Percentiles rank a stretch among this genome's conserved stretches.
These are phyloP conservation scores for Ogataea ramenticola DNA, from an alignment of 805 yeast species.

Conservation along the genomic window DNA sequence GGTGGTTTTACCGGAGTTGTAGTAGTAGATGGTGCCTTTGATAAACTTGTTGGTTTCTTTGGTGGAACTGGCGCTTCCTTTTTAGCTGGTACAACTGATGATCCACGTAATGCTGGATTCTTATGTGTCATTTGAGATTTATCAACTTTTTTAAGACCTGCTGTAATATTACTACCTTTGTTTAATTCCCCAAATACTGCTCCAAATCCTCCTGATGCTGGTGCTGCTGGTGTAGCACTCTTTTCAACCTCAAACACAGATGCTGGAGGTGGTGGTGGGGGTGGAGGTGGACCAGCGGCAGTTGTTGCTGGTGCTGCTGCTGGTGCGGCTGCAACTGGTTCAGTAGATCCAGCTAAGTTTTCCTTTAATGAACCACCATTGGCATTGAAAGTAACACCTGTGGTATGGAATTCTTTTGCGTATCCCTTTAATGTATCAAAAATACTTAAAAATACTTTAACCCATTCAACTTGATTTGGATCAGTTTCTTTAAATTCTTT, in stretches of 20 bases:
- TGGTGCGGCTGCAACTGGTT: constrained; percentile 15
- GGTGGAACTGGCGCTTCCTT: constrained; percentile 67
- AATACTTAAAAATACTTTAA: constrained; percentile 49
- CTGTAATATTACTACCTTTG: constrained; percentile 77
- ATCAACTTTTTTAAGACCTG: constrained; percentile 86
- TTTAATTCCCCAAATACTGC: constrained; percentile 92
- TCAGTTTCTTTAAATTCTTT: constrained; percentile 77
- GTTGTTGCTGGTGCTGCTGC: constrained; percentile 32
- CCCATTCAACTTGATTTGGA: constrained; percentile 74
- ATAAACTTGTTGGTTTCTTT: constrained; percentile 66
- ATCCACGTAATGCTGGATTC: constrained; percentile 70
- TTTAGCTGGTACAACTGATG: constrained; percentile 42
- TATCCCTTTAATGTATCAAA: constrained; percentile 67
- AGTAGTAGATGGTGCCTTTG: constrained; percentile 16
- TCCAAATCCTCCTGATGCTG: constrained; percentile 43
- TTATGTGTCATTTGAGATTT: constrained; percentile 91
- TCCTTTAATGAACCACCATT: constrained; percentile 53
- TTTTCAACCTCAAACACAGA: constrained; percentile 44
- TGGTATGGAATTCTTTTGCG: constrained; percentile 69
- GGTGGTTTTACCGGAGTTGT: constrained; percentile 34
- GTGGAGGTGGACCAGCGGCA: constrained; percentile 53
- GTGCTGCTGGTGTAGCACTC: constrained; percentile 11
- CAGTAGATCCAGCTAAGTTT: constrained; percentile 26
- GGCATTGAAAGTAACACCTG: constrained; percentile 79
- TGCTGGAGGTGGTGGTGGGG: constrained; percentile 85